phyloP scores from a whole-genome alignment of 139 green algal genomes.

The Chlamydomonas schloesseri region DNA sequence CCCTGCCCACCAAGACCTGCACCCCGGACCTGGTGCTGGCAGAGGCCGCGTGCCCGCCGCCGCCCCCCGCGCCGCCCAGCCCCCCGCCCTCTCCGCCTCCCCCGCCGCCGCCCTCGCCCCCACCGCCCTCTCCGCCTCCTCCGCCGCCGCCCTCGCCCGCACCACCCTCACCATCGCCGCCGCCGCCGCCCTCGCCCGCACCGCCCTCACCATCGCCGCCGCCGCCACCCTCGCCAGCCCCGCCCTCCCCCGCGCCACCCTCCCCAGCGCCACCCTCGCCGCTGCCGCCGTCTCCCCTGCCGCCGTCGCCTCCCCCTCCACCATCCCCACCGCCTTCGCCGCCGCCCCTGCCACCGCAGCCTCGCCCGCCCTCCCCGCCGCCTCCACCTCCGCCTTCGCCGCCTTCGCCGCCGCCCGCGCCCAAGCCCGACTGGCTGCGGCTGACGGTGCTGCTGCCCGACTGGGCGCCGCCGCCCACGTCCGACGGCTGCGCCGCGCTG shows the following conservation, averaged over 20 bases:
- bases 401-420: not conserved
- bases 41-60: slow-evolving; percentile 1
- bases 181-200: too few relatives aligned
- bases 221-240: too few relatives aligned
- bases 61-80: not conserved
- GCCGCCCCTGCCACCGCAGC: not conserved
- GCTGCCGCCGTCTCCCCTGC: not conserved
- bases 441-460: not conserved
- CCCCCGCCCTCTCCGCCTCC: too few relatives aligned
- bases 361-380: not conserved
- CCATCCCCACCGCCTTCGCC: not conserved
- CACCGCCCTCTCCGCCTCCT: not conserved
- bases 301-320: too few relatives aligned
- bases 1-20: not conserved
- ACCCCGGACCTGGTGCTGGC: not conserved
- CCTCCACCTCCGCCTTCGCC: not conserved
- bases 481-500: not conserved
- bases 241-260: too few relatives aligned
- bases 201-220: too few relatives aligned
- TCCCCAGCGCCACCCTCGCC: not conserved
- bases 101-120: not conserved
- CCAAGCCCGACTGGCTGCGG: not conserved
- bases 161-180: not conserved
- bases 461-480: not conserved
- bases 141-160: not conserved